Base-by-base conservation (phyloP, 495 filamentous ascomycete genomes). In the Melanomma pulvis-pyrius region DNA sequence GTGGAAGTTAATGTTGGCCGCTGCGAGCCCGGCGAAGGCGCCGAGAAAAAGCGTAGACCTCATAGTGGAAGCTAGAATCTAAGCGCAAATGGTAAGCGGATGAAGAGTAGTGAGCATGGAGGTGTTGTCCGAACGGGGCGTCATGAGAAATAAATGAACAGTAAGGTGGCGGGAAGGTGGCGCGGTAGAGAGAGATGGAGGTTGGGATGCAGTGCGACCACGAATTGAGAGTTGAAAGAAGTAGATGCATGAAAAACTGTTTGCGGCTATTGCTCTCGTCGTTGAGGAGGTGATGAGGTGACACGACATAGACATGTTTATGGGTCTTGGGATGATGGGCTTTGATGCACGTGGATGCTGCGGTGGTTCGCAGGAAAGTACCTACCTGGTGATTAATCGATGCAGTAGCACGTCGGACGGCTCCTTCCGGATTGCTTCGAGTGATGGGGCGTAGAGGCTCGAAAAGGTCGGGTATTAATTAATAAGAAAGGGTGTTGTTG, bases 1-100 rank as follows among this genome's bases (percentile, higher is more conserved):
- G 36, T 66, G 41, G 44, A 69, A 69, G n/a, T 59, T 54, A 48
- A 72, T 72, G 53, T 72, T 72, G 7, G 70, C 70, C 1, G 62
- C 29, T n/a, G 61, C 61, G 30, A 69, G 30, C n/a, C 70, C 58
- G 52, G 59, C 66, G 25, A 69, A 61, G 2, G 34, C 66, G 26
- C 55, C 61, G 53, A 72, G 28, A 17, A 55, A 32, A n/a, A 62
- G 44, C 15, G 66, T 25, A 25, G 51, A 21, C 49, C 48, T 65
- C 70, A 72, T 72, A 11, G 55, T 59, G 32, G 36, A 46, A 34
- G 26, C 28, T 61, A 50, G 44, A 26, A 46, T 69, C 52, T 68
- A 52, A 2, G 53, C 41, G 19, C 24, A 28, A 19, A 56, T 29
- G 60, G 63, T 71, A 63, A 71, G 54, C 59, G 19, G 30, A 58